Base-by-base conservation (phyloP, 208 protist species). In the Leptomonas pyrrhocoris region DNA sequence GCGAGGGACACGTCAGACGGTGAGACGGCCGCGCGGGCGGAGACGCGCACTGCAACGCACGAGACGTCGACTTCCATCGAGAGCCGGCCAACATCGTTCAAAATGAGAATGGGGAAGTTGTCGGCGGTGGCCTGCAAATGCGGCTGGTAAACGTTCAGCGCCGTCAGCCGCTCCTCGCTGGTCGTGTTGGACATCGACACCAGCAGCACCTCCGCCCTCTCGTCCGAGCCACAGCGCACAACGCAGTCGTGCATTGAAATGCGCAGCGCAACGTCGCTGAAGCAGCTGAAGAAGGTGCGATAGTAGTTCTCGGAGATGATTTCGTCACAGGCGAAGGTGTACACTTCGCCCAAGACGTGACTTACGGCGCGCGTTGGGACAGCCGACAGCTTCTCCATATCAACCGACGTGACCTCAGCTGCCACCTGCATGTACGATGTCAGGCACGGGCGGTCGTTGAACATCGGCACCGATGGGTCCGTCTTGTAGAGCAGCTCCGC, bases 201-300 rank as follows among this genome's bases (percentile, higher is more conserved):
- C 0, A 76, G 53, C 62, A 76, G 5, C 62, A 63, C 71, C 54
- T 50, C 54, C 30, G 30, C 61, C 11, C 5, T 25, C 9, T 58
- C 59, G 28, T 7, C 36, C 8, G 61, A 25, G 56, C 50, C 55
- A 59, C 53, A 69, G 61, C 57, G 74, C 34, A 57, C 59, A 40
- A 80, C 73, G 56, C 45, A 83, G 45, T 79, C 64, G 28, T 45
- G 68, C 48, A 77, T 68, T 21, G 54, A 69, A 50, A 93, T 6
- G 38, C 54, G 30, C 18, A 88, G 23, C 9, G 83, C 82, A 50
- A 88, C 71, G 63, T 93, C 81, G 50, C 73, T 86, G 38, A 84
- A 81, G 50, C 66, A 83, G 79, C 83, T 89, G 62, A 88, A 86
- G 70, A 93, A 89, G 18, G 71, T 65, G 25, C 74, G 65, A 57